Percentiles rank a stretch among this genome's conserved stretches.
phyloP scores from a whole-genome alignment of 2,329 filamentous ascomycete species.

The Diplodia corticola region DNA sequence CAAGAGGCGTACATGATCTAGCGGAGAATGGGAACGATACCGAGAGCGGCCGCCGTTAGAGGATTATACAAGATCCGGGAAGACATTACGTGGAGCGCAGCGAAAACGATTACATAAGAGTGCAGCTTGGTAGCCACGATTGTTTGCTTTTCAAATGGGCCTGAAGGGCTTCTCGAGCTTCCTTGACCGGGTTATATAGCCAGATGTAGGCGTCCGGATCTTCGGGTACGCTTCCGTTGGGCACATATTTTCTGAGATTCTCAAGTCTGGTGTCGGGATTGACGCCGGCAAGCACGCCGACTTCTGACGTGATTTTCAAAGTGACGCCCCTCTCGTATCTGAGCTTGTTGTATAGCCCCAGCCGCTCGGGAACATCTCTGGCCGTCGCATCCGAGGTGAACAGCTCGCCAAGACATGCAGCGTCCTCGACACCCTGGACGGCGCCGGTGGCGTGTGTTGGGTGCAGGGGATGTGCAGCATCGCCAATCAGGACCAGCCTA shows the following conservation, averaged over 20 bases:
- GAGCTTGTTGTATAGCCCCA: constrained; percentile 24
- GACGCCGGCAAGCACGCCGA: neutral
- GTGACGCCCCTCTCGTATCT: constrained; percentile 25
- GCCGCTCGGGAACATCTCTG: constrained; percentile 15
- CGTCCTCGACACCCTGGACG: constrained; percentile 26
- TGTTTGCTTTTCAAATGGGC: neutral
- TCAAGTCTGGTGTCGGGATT: constrained; percentile 6
- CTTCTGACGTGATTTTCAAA: constrained; percentile 20
- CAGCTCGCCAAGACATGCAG: constrained; percentile 23
- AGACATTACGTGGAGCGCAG: neutral
- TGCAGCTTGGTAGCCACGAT: neutral
- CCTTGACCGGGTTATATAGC: constrained; percentile 20
- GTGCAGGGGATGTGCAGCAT: constrained; percentile 25
- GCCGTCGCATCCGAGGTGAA: constrained; percentile 19
- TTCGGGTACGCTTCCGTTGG: constrained; percentile 14
- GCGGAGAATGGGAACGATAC: neutral
- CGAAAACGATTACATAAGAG: neutral
- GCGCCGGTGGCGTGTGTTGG: constrained; percentile 23
- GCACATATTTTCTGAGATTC: constrained; percentile 15
- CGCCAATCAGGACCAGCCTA: constrained; percentile 24
- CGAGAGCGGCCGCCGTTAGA: neutral
- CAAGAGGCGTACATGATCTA: neutral
- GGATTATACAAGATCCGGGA: neutral
- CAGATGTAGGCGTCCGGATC: constrained; percentile 21
- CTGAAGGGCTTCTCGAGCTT: constrained; percentile 3